These are phyloP conservation scores for Aureobasidium sp. DNA, from an alignment of 2,329 filamentous ascomycete species.

Conservation along the genomic window DNA sequence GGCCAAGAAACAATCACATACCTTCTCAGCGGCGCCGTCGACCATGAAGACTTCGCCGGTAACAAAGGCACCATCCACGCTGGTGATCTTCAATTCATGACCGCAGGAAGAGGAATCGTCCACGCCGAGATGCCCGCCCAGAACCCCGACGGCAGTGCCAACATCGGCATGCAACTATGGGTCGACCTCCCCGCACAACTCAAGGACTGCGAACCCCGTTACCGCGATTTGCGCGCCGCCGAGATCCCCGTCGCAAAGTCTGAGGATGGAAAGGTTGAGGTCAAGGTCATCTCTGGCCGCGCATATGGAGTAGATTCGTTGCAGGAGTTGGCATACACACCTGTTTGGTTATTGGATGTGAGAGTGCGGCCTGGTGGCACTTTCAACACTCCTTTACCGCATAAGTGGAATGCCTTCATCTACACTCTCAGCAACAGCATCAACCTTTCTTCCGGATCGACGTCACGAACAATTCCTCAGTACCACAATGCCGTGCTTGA, in stretches of 20 bases:
- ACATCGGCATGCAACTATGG: slow-evolving; percentile 90
- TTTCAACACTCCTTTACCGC: slow-evolving; percentile 65
- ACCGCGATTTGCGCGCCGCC: slow-evolving; percentile 68
- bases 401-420: slow-evolving; percentile 81
- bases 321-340: slow-evolving; percentile 87
- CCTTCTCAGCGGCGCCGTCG: slow-evolving; percentile 72
- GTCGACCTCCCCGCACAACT: slow-evolving; percentile 76
- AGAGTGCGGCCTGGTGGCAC: slow-evolving; percentile 69
- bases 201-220: slow-evolving; percentile 84
- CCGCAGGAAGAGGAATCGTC: slow-evolving; percentile 81
- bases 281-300: slow-evolving; percentile 88
- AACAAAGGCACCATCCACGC: slow-evolving; percentile 73
- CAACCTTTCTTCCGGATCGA: slow-evolving; percentile 48
- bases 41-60: slow-evolving; percentile 88
- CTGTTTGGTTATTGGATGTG: slow-evolving; percentile 91
- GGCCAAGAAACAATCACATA: slow-evolving; percentile 91
- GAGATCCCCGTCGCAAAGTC: slow-evolving; percentile 72
- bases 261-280: slow-evolving; percentile 62
- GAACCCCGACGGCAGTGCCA: slow-evolving; percentile 65
- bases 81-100: slow-evolving; percentile 98
- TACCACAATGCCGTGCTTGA: slow-evolving; percentile 90
- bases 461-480: slow-evolving; percentile 49
- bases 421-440: slow-evolving; percentile 73
- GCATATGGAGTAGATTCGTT: slow-evolving; percentile 77
- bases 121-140: slow-evolving; percentile 91